phyloP scores from a whole-genome alignment of 345 rosid species.

The Punica granatum region DNA sequence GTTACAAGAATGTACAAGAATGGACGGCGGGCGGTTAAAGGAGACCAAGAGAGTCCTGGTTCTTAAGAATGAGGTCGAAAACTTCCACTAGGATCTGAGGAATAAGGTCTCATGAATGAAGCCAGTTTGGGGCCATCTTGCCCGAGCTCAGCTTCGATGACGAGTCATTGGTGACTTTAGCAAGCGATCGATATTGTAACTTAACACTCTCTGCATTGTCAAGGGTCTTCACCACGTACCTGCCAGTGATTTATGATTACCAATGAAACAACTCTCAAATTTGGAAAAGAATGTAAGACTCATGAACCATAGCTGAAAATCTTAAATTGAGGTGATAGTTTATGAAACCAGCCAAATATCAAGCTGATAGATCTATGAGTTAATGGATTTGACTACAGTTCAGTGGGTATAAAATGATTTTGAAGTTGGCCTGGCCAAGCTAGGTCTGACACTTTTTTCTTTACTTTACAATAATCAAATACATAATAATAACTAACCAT shows the following conservation, averaged over 20 bases:
- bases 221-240: conserved; percentile 90
- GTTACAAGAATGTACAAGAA: not conserved
- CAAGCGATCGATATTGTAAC: conserved; percentile 81
- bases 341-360: not conserved
- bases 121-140: conserved; percentile 26
- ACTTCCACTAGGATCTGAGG: not conserved
- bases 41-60: not conserved
- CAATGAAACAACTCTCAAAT: not conserved
- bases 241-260: conserved; percentile 15
- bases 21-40: not conserved
- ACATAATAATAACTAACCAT: conserved; percentile 45
- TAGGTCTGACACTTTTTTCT: not conserved
- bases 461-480: not conserved
- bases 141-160: conserved; percentile 32
- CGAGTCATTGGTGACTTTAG: conserved; percentile 48
- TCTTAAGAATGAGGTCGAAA: not conserved
- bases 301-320: not conserved
- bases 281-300: not conserved
- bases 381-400: not conserved
- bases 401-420: too few species aligned
- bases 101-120: not conserved
- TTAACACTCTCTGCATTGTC: conserved; percentile 91
- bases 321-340: too few species aligned
- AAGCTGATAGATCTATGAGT: not conserved
- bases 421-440: too few species aligned